Conservation (phyloP, 1,284 basidiomycete genomes). For the Thecaphora frezii region DNA sequence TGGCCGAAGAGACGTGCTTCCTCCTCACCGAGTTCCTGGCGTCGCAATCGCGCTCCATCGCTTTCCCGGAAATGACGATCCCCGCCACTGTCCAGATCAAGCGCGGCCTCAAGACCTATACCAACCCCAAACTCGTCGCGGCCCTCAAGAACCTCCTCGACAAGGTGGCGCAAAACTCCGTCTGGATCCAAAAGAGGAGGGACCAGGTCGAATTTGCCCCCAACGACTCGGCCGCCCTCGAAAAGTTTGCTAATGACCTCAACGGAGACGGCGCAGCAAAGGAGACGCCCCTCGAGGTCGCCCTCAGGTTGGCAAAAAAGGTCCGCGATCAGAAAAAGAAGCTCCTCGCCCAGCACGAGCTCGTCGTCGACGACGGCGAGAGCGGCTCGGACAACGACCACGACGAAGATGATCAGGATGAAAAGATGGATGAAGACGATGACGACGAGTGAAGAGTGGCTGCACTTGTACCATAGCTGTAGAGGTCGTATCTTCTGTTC, state of each 20-base stretch:
- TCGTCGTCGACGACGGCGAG: constrained; percentile 35
- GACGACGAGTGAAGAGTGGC: no score
- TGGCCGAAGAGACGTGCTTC: constrained; percentile 79
- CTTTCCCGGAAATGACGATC: constrained; percentile 90
- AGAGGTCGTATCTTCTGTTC: no score
- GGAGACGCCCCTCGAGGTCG: constrained; percentile 52
- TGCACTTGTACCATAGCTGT: no score
- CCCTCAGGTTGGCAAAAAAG: constrained; percentile 51
- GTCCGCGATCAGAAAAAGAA: constrained; percentile 53
- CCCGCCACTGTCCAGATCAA: constrained; percentile 69
- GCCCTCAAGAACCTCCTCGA: constrained; percentile 43
- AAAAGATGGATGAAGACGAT: constrained; percentile 18
- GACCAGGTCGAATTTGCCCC: constrained; percentile 54
- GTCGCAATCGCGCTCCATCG: constrained; percentile 67
- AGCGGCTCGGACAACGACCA: constrained; percentile 14
- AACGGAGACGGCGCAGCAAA: constrained; percentile 26
- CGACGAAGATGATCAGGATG: constrained; percentile 8
- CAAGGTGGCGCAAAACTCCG: constrained; percentile 47
- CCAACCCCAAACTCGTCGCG: constrained; percentile 40
- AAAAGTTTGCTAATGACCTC: constrained; percentile 20
- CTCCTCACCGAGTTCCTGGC: constrained; percentile 73
- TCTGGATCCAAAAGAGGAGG: constrained; percentile 45
- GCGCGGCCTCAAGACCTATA: constrained; percentile 43
- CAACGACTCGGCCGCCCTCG: constrained; percentile 17
- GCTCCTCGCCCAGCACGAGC: constrained; percentile 42